phyloP scores from a whole-genome alignment of 1,284 basidiomycete species.

The Apiotrichum veenhuisii region DNA sequence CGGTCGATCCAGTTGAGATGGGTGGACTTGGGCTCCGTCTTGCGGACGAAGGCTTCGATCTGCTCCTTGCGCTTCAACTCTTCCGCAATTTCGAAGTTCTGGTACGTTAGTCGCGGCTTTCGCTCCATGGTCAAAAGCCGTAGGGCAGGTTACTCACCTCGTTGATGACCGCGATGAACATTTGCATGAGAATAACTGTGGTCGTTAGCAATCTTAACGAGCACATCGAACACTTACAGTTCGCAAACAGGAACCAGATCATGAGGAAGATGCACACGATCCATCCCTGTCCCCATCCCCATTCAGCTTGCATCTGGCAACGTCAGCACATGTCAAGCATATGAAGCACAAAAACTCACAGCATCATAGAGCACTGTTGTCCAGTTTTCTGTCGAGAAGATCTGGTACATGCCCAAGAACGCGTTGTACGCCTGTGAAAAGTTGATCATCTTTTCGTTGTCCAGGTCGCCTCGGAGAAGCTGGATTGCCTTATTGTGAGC shows the following conservation, averaged over 20 bases:
- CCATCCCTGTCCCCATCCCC: slow-evolving; percentile 65
- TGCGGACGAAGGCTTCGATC: slow-evolving; percentile 57
- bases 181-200: slow-evolving; percentile 86
- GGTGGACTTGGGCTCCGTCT: slow-evolving; percentile 48
- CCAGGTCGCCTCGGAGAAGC: slow-evolving; percentile 65
- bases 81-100: slow-evolving; percentile 89
- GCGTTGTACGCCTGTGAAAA: slow-evolving; percentile 87
- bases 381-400: slow-evolving; percentile 97
- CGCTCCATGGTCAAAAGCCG: too few relatives aligned
- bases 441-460: slow-evolving; percentile 57
- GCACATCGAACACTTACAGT: slow-evolving; percentile 62
- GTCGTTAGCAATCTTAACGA: slow-evolving; percentile 9
- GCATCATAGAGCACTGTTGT: slow-evolving; percentile 73
- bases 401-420: slow-evolving; percentile 80
- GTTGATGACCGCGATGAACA: slow-evolving; percentile 98
- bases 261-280: slow-evolving; percentile 73
- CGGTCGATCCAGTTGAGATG: slow-evolving; percentile 66
- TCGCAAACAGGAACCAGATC: slow-evolving; percentile 88
- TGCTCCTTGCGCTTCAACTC: slow-evolving; percentile 83
- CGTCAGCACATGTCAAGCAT: background rate
- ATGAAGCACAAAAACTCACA: slow-evolving; percentile 40
- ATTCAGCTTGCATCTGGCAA: slow-evolving; percentile 56
- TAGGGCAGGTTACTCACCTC: slow-evolving; percentile 53
- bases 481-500: slow-evolving; percentile 42
- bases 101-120: slow-evolving; percentile 24